Base-by-base conservation (phyloP, 2,329 filamentous ascomycete genomes). In the Zymoseptoria passerinii region DNA sequence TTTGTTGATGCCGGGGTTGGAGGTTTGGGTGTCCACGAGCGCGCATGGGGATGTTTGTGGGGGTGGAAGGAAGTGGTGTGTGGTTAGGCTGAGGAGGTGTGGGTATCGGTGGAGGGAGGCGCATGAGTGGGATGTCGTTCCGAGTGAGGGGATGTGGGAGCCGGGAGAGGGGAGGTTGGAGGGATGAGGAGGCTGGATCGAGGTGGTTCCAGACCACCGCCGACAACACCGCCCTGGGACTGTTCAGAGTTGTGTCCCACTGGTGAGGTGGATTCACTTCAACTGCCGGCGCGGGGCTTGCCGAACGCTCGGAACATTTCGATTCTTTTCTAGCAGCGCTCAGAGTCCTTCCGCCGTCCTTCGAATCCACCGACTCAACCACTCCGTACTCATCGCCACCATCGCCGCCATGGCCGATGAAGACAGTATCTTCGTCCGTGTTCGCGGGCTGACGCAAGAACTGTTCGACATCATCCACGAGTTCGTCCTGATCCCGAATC, bases 381-480 rank as follows among this genome's bases (percentile, higher is more conserved):
- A 44, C 35, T 6, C 2, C 35, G 35, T 6, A 44, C n/a, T 16
- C 13, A 44, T 6, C 7, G 35, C 35, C 13, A 6, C 13, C 35
- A 7, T 16, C 35, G 2, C 35, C 13, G 16, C 5, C 16, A 44
- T 44, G 35, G 35, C 35, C 16, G 16, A 44, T 10, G 35, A 44
- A 44, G 35, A 44, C 35, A n/a, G n/a, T 16, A 13, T 44, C 35
- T n/a, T 44, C 35, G 35, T 44, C 35, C 52, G 52, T 19, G 52
- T 58, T 16, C 44, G 51, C 10, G 48, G 18, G 1, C 44, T 58
- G 1, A 7, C 56, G 16, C 56, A 55, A 52, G 57, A 58, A 23
- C 52, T 58, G 4, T 53, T 55, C 23, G 53, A 58, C 23, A 19
- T 52, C n/a, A 52, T 55, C 28, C 9, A 55, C 4, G 50, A 48